These are phyloP conservation scores for Blastocystis sp. DNA, from an alignment of 352 stramenopile genomes.

Conservation along the genomic window DNA sequence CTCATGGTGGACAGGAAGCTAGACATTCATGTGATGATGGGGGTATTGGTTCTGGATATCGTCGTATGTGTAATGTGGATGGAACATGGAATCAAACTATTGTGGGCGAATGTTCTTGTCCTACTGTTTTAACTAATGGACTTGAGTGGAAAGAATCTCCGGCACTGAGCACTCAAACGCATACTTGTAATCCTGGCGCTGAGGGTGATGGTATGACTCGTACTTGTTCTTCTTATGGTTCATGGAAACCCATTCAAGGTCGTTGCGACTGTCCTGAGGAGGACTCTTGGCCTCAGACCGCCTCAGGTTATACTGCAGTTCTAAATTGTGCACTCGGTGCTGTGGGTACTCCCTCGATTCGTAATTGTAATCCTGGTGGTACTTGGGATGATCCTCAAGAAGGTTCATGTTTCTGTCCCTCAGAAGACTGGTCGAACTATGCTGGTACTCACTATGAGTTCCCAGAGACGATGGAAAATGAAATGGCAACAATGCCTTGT, in stretches of 20 bases:
- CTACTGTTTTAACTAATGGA: background rate
- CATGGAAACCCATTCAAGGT: slow-evolving; percentile 35
- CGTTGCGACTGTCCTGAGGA: slow-evolving; percentile 49
- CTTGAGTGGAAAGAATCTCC: background rate
- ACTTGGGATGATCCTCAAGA: background rate
- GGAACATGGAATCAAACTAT: background rate
- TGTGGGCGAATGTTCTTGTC: background rate
- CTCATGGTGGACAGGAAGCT: background rate
- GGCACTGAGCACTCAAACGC: slow-evolving; percentile 5
- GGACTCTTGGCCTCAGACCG: slow-evolving; percentile 48
- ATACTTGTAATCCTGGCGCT: background rate
- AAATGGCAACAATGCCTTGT: background rate
- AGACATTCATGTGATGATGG: slow-evolving; percentile 5
- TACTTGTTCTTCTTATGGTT: slow-evolving; percentile 3
- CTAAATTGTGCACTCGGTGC: slow-evolving; percentile 13
- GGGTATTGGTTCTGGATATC: background rate
- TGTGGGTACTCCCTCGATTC: slow-evolving; percentile 29
- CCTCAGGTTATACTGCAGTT: background rate
- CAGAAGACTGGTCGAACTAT: slow-evolving; percentile 40
- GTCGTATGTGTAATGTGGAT: slow-evolving; percentile 21
- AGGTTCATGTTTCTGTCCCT: background rate
- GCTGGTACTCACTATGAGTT: slow-evolving; percentile 49
- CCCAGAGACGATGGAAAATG: background rate
- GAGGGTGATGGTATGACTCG: background rate
- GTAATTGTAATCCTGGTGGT: background rate